These are phyloP conservation scores for Cajanus cajan DNA, from an alignment of 306 rosid genomes.

Conservation along the genomic window DNA sequence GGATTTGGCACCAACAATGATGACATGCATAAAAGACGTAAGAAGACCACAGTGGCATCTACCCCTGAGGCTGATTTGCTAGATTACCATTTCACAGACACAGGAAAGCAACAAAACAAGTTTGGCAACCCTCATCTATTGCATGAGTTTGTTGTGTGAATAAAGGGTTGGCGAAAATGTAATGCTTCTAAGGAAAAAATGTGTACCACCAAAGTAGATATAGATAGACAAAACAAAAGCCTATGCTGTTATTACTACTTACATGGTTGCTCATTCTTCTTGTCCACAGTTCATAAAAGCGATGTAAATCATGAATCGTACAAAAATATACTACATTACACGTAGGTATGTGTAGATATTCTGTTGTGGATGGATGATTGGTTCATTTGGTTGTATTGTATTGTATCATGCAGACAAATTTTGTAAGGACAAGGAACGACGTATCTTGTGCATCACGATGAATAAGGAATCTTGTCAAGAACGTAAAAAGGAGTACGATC, in stretches of 20 bases:
- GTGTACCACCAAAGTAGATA: not conserved
- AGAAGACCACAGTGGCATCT: slow-evolving; percentile 37
- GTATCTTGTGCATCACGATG: slow-evolving; percentile 36
- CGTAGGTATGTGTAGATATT: slow-evolving; percentile 44
- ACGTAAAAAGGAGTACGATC: slow-evolving; percentile 25
- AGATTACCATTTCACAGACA: slow-evolving; percentile 65
- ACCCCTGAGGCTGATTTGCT: slow-evolving; percentile 52
- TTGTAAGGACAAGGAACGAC: slow-evolving; percentile 42
- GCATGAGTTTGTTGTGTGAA: slow-evolving; percentile 81
- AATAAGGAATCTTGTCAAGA: slow-evolving; percentile 49
- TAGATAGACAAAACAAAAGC: slow-evolving; percentile 23
- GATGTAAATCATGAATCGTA: slow-evolving; percentile 34
- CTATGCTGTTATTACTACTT: not conserved
- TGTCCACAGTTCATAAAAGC: slow-evolving; percentile 35
- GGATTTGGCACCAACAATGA: slow-evolving; percentile 45
- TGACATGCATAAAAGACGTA: slow-evolving; percentile 42
- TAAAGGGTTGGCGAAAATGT: not conserved
- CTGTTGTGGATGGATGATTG: slow-evolving; percentile 48
- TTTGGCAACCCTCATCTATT: slow-evolving; percentile 63
- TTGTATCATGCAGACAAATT: slow-evolving; percentile 43
- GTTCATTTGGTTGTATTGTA: too few relatives aligned
- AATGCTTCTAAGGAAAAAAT: not conserved
- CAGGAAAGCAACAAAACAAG: slow-evolving; percentile 73
- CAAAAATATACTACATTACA: slow-evolving; percentile 33
- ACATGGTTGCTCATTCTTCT: slow-evolving; percentile 30